Percentiles rank a stretch among this genome's conserved stretches.
These are phyloP conservation scores for Cnidoscolus chayamansa DNA, from an alignment of 441 rosid genomes.

Conservation along the genomic window DNA sequence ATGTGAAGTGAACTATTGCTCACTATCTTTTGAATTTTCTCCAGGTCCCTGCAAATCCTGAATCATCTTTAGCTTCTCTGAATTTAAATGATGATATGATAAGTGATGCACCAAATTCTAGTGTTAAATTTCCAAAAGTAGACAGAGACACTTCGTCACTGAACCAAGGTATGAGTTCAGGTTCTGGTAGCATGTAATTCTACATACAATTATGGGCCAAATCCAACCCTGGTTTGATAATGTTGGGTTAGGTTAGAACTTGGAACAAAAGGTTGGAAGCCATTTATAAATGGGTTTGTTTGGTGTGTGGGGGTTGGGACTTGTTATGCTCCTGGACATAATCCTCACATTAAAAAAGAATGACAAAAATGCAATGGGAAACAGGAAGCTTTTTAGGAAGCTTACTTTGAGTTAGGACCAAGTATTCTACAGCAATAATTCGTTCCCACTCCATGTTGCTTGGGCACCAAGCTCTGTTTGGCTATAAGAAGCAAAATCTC, in stretches of 20 bases:
- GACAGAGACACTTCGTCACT: conserved; percentile 23
- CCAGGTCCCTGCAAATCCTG: conserved; percentile 46
- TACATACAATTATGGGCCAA: background rate
- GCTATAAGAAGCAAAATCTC: too few species aligned
- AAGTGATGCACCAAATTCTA: conserved; percentile 40
- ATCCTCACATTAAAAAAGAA: too few species aligned
- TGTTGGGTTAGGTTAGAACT: background rate
- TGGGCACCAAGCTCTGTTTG: too few species aligned
- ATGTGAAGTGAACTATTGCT: background rate
- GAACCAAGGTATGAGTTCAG: conserved; percentile 40
- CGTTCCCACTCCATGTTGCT: too few species aligned
- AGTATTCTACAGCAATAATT: too few species aligned
- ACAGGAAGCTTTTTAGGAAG: too few species aligned
- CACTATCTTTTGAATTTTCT: conserved; percentile 11
- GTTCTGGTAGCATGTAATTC: conserved; percentile 14
- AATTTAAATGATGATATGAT: conserved; percentile 42
- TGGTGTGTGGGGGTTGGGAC: background rate
- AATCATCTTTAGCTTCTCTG: conserved; percentile 35
- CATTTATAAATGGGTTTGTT: background rate
- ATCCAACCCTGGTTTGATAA: background rate
- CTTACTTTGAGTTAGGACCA: too few species aligned
- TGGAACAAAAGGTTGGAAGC: background rate
- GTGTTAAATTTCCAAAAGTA: conserved; percentile 31
- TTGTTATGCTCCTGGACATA: too few species aligned
- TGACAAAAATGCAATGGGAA: too few species aligned